Evolutionary conservation across 2,329 filamentous ascomycete genomes (phyloP), one percentile per base, ranked within the genome.

Genomic region (Penicillium hesseltinei): DNA sequence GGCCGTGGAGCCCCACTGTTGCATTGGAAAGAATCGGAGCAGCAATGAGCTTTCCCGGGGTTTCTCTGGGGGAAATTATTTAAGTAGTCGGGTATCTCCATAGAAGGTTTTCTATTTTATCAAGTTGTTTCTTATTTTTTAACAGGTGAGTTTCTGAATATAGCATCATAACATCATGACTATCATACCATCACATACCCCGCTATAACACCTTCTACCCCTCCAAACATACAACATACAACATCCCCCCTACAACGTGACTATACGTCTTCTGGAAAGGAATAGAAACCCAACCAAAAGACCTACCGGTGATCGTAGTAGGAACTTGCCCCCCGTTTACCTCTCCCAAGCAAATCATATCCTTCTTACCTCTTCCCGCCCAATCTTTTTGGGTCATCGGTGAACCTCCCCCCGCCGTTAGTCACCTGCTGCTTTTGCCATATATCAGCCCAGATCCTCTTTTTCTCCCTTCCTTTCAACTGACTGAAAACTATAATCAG

Each of bases 321-420:
- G 56, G 47, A 40, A 57, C 44, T 59, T 59, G 59, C 57, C 56
- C 62, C 57, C 49, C 44, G 49, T 57, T 57, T 56, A 61, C 54
- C 52, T 56, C 27, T 39, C 21, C 21, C 59, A 64, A 57, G 52
- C 63, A 63, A 66, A 62, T 63, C 63, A 63, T 45, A 54, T 60
- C 54, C 48, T 48, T 53, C 42, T 54, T 45, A 49, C 51, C 52
- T 54, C 58, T 58, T 62, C 63, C 64, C 65, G 62, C 59, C 56
- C 65, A 61, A 58, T 72, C 70, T 68, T 71, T 75, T 74, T 71
- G 69, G 73, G 73, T 67, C 66, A 69, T 75, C 73, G 73, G 73
- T 75, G 73, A 75, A 75, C 61, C 63, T 63, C 61, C 65, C 62
- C 68, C 69, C 64, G 64, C 66, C 68, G 66, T 69, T 70, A 72